Percentiles rank a stretch among this genome's conserved stretches.
Conservation (phyloP, 2,329 filamentous ascomycete species). For the Truncatella angustata region DNA sequence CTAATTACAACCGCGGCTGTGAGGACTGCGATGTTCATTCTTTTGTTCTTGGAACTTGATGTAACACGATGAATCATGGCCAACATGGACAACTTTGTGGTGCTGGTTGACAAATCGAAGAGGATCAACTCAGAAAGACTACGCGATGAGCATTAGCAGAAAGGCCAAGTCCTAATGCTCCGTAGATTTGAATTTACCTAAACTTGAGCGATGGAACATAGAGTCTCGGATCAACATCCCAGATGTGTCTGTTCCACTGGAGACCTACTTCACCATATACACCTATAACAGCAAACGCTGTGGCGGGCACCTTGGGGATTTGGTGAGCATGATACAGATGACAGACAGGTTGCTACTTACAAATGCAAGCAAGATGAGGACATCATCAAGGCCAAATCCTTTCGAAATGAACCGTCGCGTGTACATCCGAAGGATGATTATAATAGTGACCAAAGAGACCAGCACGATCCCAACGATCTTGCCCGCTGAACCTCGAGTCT, state of each 20-base stretch:
- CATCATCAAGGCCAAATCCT: constrained; percentile 31
- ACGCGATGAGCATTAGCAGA: neutral
- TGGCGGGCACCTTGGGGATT: constrained; percentile 25
- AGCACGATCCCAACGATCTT: constrained; percentile 22
- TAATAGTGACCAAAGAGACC: constrained; percentile 20
- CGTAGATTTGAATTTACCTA: constrained; percentile 18
- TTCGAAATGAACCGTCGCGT: constrained; percentile 27
- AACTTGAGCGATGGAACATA: constrained; percentile 23
- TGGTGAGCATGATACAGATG: neutral
- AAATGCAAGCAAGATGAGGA: constrained; percentile 34
- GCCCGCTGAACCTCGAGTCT: constrained; percentile 25
- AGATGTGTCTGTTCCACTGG: constrained; percentile 32
- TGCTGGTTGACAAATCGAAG: constrained; percentile 35
- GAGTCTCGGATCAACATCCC: constrained; percentile 27
- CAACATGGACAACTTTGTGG: constrained; percentile 42
- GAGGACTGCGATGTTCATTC: constrained; percentile 28
- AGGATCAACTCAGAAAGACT: constrained; percentile 33
- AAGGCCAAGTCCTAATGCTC: constrained; percentile 1
- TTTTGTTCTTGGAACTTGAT: constrained; percentile 25
- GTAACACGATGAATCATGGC: constrained; percentile 36
- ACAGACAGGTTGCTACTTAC: constrained; percentile 18
- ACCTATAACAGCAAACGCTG: constrained; percentile 28
- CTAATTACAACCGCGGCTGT: constrained; percentile 28
- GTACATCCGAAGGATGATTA: constrained; percentile 28
- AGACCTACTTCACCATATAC: constrained; percentile 24